Conservation (phyloP, 176 grass and related monocot genomes). For the Musa schizocarpa region DNA sequence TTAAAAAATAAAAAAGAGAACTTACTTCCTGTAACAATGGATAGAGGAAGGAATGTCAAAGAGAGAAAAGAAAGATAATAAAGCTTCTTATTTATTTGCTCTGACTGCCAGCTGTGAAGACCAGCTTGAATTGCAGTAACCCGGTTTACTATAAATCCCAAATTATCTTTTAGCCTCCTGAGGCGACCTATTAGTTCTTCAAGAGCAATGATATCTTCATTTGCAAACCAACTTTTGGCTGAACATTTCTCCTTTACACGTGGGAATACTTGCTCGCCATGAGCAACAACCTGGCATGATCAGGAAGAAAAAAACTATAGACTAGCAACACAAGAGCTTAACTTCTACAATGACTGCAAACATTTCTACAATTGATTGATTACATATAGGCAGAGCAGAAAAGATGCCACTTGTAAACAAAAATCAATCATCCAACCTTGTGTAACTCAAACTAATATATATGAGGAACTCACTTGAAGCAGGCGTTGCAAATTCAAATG, state of each 20-base stretch:
- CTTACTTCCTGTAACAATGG: conserved; percentile 84
- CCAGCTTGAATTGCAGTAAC: conserved; percentile 81
- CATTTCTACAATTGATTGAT: background rate
- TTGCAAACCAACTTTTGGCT: conserved; percentile 73
- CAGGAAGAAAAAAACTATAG: background rate
- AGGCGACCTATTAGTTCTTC: conserved; percentile 75
- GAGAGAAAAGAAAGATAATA: conserved; percentile 93
- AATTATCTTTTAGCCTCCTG: conserved; percentile 85
- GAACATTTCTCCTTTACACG: conserved; percentile 83
- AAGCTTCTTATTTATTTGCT: conserved; percentile 87
- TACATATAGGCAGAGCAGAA: background rate
- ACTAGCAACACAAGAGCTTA: background rate
- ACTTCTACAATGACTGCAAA: background rate
- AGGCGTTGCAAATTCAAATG: conserved; percentile 89
- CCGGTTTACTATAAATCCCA: conserved; percentile 73
- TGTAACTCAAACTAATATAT: background rate
- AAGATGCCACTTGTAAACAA: background rate
- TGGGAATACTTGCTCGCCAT: conserved; percentile 82
- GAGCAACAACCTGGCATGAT: conserved; percentile 60
- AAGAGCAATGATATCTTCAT: conserved; percentile 51
- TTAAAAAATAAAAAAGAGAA: background rate
- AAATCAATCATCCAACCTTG: background rate
- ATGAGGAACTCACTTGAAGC: conserved; percentile 51
- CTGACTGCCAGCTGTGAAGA: conserved; percentile 86
- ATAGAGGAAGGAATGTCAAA: conserved; percentile 83